Evolutionary conservation across 2,329 filamentous ascomycete genomes (phyloP).

Genomic region (Cordyceps tenuipes): DNA sequence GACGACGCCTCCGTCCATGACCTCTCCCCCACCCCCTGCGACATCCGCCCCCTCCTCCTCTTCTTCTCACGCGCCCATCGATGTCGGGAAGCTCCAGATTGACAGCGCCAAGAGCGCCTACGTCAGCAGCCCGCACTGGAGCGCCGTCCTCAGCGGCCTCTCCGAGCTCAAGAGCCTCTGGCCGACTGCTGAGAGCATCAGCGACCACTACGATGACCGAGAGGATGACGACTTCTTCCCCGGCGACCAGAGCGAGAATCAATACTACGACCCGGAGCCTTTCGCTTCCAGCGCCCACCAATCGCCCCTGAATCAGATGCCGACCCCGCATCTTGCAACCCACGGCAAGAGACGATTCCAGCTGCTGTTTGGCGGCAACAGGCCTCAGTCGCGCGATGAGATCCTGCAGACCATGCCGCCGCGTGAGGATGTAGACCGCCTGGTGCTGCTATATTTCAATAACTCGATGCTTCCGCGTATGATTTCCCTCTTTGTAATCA

Average conservation of each 20-base stretch:
- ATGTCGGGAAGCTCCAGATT: constrained; percentile 1
- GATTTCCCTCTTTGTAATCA: background rate
- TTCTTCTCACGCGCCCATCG: background rate
- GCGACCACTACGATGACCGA: background rate
- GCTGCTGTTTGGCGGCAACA: constrained; percentile 6
- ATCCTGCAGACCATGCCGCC: background rate
- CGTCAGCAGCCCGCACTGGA: constrained; percentile 9
- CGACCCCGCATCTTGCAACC: background rate
- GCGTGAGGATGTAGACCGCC: background rate
- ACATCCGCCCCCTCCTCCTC: background rate
- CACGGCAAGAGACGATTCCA: background rate
- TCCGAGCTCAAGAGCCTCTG: constrained; percentile 5
- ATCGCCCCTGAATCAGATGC: background rate
- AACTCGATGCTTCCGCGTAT: constrained; percentile 4
- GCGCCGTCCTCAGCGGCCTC: constrained; percentile 4
- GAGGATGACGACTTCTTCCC: background rate
- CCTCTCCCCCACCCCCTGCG: background rate
- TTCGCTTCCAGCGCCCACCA: background rate
- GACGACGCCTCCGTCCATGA: background rate
- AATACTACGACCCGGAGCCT: background rate
- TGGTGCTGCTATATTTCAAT: constrained; percentile 6
- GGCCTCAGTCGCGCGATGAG: background rate
- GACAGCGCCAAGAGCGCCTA: constrained; percentile 3
- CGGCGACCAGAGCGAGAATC: constrained; percentile 1
- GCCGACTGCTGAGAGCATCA: background rate